These are phyloP conservation scores for Boletus rufocinnamomeus DNA, from an alignment of 768 basidiomycete species.

Conservation along the genomic window DNA sequence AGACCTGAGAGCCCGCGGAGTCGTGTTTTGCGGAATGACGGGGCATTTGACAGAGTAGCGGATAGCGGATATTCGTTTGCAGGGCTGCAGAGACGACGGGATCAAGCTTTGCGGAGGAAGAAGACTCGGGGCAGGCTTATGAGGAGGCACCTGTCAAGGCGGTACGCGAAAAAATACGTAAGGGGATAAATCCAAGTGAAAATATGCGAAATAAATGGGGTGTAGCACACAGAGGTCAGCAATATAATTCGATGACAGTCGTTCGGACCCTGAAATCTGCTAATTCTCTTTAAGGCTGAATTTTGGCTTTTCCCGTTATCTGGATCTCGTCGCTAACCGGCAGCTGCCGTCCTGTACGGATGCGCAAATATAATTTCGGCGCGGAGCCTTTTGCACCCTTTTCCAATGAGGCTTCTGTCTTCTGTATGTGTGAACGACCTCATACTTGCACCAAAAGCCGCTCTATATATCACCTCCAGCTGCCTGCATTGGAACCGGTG, in stretches of 20 bases:
- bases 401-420: constrained; percentile 13
- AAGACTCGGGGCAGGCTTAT: constrained; percentile 33
- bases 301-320: constrained; percentile 39
- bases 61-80: constrained; percentile 14
- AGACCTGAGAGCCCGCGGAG: constrained; percentile 13
- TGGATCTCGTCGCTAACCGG: constrained; percentile 34
- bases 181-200: constrained; percentile 20
- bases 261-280: constrained; percentile 37
- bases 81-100: constrained; percentile 33
- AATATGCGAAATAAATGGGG: constrained; percentile 33
- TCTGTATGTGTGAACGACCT: constrained; percentile 22
- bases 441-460: constrained; percentile 13
- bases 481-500: constrained; percentile 5
- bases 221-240: constrained; percentile 15
- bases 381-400: constrained; percentile 29
- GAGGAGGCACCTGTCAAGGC: constrained; percentile 39
- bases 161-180: constrained; percentile 39
- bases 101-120: constrained; percentile 29
- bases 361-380: constrained; percentile 35
- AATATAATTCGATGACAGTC: constrained; percentile 32
- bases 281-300: constrained; percentile 30
- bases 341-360: constrained; percentile 30
- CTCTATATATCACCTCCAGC: constrained; percentile 15
- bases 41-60: constrained; percentile 26
- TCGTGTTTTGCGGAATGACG: constrained; percentile 35